phyloP scores from a whole-genome alignment of 164 flowering plant species.

The Santalum album region DNA sequence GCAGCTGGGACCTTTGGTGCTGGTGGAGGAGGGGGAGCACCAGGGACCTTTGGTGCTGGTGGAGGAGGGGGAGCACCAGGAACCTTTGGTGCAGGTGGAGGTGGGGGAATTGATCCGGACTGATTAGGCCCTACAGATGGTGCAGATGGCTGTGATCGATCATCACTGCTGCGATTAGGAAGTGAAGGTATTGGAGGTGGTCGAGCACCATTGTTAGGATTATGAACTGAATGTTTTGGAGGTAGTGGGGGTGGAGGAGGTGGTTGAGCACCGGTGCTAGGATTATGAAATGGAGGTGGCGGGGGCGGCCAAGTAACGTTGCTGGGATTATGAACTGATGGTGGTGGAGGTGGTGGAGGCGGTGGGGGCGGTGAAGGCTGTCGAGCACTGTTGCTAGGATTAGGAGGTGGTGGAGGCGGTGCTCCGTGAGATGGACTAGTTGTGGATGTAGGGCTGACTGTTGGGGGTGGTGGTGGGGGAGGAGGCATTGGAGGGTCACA shows the following conservation, averaged over 20 bases:
- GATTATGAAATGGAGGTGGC: slow-evolving; percentile 14
- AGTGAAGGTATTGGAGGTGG: slow-evolving; percentile 18
- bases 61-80: slow-evolving; percentile 19
- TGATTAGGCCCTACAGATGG: neutral
- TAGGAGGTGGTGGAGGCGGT: slow-evolving; percentile 4
- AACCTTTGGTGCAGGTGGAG: neutral
- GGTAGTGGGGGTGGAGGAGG: slow-evolving; percentile 26
- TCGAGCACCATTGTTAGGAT: too few relatives aligned
- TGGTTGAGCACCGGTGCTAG: slow-evolving; percentile 12
- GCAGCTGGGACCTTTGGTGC: slow-evolving; percentile 3
- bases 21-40: slow-evolving; percentile 37
- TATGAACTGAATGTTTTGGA: slow-evolving; percentile 1
- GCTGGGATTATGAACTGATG: slow-evolving; percentile 17
- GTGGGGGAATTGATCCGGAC: neutral
- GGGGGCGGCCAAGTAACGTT: slow-evolving; percentile 16
- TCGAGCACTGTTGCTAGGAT: neutral
- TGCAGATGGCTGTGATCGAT: slow-evolving; percentile 12
- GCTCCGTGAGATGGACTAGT: neutral
- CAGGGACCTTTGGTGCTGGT: too few relatives aligned
- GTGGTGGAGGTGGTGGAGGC: slow-evolving; percentile 17
- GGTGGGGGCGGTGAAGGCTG: slow-evolving; percentile 22
- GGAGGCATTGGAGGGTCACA: slow-evolving; percentile 13
- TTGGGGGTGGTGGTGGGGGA: slow-evolving; percentile 11
- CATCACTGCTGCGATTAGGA: too few relatives aligned
- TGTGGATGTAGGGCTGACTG: neutral